Evolutionary conservation across 2,329 filamentous ascomycete species (phyloP).

Genomic region (Penicillium psychrosexuale): DNA sequence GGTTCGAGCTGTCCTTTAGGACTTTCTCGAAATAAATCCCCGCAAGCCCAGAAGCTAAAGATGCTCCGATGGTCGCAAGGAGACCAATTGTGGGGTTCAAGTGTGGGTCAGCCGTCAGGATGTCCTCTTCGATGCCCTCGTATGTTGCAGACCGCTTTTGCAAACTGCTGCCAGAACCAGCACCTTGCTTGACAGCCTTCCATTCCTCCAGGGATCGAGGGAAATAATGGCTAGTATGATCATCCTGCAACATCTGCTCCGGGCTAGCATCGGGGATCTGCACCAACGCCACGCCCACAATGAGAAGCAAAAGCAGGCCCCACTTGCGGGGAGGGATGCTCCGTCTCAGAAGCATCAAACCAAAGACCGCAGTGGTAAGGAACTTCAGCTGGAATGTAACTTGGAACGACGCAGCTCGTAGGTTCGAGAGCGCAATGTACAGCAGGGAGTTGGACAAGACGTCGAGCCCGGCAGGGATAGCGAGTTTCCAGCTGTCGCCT

Average conservation of each 20-base stretch:
- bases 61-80: slow-evolving; percentile 72
- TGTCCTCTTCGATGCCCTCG: slow-evolving; percentile 73
- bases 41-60: slow-evolving; percentile 76
- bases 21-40: slow-evolving; percentile 73
- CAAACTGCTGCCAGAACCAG: slow-evolving; percentile 43
- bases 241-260: slow-evolving; percentile 56
- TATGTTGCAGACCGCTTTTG: slow-evolving; percentile 79
- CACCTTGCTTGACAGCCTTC: slow-evolving; percentile 54
- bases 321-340: slow-evolving; percentile 71
- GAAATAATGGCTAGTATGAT: slow-evolving; percentile 64
- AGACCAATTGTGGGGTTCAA: slow-evolving; percentile 81
- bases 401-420: slow-evolving; percentile 91
- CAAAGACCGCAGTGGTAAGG: slow-evolving; percentile 83
- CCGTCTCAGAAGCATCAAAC: slow-evolving; percentile 70
- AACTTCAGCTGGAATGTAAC: slow-evolving; percentile 94
- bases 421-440: slow-evolving; percentile 84
- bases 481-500: slow-evolving; percentile 91
- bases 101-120: slow-evolving; percentile 49
- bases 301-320: slow-evolving; percentile 74
- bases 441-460: slow-evolving; percentile 92
- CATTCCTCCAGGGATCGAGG: slow-evolving; percentile 75
- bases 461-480: slow-evolving; percentile 82
- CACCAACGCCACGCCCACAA: slow-evolving; percentile 78
- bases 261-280: slow-evolving; percentile 67
- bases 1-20: slow-evolving; percentile 74